Evolutionary conservation across 2,329 filamentous ascomycete species (phyloP), one percentile per base, ranked within the genome.

Genomic region (Aspergillus tanneri): DNA sequence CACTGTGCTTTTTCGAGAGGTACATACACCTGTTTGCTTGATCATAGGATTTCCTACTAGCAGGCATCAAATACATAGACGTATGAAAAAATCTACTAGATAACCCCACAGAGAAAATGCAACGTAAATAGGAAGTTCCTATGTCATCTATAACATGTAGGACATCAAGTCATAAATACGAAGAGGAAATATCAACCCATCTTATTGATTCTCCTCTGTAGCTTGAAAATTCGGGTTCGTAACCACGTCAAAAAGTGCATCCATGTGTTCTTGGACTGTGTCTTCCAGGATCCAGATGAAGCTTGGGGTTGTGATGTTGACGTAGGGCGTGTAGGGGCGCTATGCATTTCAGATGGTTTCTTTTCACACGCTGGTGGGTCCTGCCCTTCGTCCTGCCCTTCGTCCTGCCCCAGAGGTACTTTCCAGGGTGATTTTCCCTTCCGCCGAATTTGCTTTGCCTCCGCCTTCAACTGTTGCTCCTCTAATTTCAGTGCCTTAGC

Each of bases 211-310:
- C 61, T 69, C 45, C 68, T 67, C 32, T 71, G 68, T 49, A 80
- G 70, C 54, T 79, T 77, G 54, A 81, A 73, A 47, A 82, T 62
- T 49, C 78, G 70, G 24, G 79, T 82, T 58, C 75, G 73, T 51
- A 80, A 68, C 79, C 79, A 82, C 1, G 78, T 79, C 46, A 80
- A 66, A 58, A 82, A 81, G 19, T 75, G 68, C 49, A 79, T 69
- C 79, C 79, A 82, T 18, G 71, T 66, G 47, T 64, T 69, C 44
- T 63, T 65, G 2, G 63, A 60, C 38, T 64, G 63, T 4, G 64
- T 62, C 53, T 63, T 68, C 62, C 63, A 68, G 12, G 59, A 58
- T 3, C 40, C 52, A 4, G 59, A 49, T 11, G 47, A 54, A 19
- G 56, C 39, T 12, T 47, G 45, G 5, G 49, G 23, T 8, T 43